These are phyloP conservation scores for Clonostachys sp. DNA, from an alignment of 2,329 filamentous ascomycete genomes.

Conservation along the genomic window DNA sequence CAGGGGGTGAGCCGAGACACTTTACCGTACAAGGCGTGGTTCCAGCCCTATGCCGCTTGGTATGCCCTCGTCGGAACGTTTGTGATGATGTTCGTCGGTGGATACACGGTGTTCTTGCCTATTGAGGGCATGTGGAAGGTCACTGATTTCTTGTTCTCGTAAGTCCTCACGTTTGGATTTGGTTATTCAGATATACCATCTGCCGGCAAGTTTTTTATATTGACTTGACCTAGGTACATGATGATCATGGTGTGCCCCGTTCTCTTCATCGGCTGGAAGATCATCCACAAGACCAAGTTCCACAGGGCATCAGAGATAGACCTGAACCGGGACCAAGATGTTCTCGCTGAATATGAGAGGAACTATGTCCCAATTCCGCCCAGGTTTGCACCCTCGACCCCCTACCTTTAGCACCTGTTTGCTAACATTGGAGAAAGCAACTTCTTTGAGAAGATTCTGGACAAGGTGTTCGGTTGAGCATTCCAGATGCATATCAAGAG, in stretches of 20 bases:
- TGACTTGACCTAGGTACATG: constrained; percentile 45
- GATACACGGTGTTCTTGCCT: constrained; percentile 72
- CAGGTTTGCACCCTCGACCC: constrained; percentile 31
- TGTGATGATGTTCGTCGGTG: constrained; percentile 70
- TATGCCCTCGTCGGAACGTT: constrained; percentile 59
- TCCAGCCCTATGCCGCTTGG: constrained; percentile 70
- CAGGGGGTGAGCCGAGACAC: constrained; percentile 65
- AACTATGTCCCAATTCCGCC: constrained; percentile 51
- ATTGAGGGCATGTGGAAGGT: constrained; percentile 55
- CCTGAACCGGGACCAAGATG: constrained; percentile 55
- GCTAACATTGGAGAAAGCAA: constrained; percentile 5
- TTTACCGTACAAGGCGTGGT: constrained; percentile 65
- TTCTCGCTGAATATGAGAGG: constrained; percentile 63
- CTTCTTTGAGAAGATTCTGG: constrained; percentile 6
- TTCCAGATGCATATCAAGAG: background rate
- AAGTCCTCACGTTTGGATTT: constrained; percentile 16
- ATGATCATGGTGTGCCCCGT: constrained; percentile 69
- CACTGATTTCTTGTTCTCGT: constrained; percentile 69
- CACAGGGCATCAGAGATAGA: constrained; percentile 56
- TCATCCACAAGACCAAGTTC: constrained; percentile 59
- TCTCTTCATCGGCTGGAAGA: constrained; percentile 68
- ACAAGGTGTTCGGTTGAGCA: constrained; percentile 7
- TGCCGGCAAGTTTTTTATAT: background rate
- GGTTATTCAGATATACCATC: background rate
- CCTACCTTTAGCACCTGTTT: background rate